Percentiles rank a stretch among this genome's conserved stretches.
These are phyloP conservation scores for Ophidiomyces ophidiicola DNA, from an alignment of 2,329 filamentous ascomycete species.

Conservation along the genomic window DNA sequence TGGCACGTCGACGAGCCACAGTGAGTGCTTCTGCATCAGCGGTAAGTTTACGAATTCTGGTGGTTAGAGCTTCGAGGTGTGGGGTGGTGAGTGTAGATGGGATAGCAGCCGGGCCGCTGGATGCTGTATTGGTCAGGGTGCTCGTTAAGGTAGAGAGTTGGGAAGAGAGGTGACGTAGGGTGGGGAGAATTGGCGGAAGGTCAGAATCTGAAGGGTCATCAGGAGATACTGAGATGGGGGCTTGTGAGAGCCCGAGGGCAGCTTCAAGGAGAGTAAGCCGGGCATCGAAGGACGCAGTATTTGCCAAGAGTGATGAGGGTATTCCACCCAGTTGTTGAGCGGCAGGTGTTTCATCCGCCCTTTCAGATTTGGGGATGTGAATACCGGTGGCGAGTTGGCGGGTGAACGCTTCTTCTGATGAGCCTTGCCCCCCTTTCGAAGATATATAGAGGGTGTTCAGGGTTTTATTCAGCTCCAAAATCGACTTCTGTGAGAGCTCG, in stretches of 20 bases:
- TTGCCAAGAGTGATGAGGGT: conserved; percentile 50
- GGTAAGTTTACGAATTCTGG: conserved; percentile 34
- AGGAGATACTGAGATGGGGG: conserved; percentile 44
- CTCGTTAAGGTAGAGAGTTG: conserved; percentile 62
- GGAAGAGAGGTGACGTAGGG: conserved; percentile 66
- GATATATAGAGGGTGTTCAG: conserved; percentile 51
- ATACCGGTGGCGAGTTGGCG: conserved; percentile 22
- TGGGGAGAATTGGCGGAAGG: conserved; percentile 61
- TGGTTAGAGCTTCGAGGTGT: conserved; percentile 34
- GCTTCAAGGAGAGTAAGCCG: conserved; percentile 69
- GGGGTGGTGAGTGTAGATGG: conserved; percentile 27
- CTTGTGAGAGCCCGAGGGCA: conserved; percentile 63
- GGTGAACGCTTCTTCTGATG: conserved; percentile 27
- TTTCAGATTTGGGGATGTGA: conserved; percentile 1
- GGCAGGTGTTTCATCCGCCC: conserved; percentile 8
- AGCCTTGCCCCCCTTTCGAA: conserved; percentile 20
- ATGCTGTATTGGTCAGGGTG: conserved; percentile 24
- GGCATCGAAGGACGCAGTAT: conserved; percentile 77
- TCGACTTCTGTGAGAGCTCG: conserved; percentile 40
- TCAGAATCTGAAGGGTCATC: conserved; percentile 40
- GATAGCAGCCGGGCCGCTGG: conserved; percentile 16
- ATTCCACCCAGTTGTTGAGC: conserved; percentile 16
- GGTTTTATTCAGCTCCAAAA: conserved; percentile 58
- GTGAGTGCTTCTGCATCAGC: conserved; percentile 35
- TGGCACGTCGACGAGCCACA: conserved; percentile 32